Conservation (phyloP, 768 basidiomycete genomes). For the Fistulinella prunicolor region DNA sequence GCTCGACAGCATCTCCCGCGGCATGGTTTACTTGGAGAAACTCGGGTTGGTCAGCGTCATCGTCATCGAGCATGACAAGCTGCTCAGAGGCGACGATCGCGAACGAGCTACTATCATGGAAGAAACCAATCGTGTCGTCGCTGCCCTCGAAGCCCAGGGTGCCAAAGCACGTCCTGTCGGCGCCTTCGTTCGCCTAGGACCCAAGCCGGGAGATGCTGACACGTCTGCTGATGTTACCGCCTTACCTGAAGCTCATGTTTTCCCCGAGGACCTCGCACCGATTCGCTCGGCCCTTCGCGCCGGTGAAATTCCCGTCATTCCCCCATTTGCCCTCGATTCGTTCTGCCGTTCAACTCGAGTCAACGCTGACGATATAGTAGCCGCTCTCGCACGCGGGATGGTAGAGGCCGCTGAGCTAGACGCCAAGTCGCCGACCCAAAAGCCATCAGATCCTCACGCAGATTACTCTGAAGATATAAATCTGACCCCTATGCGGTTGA, state of each 20-base stretch:
- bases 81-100: conserved; percentile 62
- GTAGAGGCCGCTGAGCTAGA: conserved; percentile 50
- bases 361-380: conserved; percentile 84
- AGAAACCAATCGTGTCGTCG: conserved; percentile 84
- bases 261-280: conserved; percentile 74
- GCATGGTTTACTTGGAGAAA: conserved; percentile 93
- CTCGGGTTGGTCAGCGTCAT: conserved; percentile 95
- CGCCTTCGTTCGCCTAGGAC: conserved; percentile 79
- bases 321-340: conserved; percentile 91
- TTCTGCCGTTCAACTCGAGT: conserved; percentile 84
- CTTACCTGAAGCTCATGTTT: conserved; percentile 74
- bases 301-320: conserved; percentile 94
- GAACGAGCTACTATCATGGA: conserved; percentile 66
- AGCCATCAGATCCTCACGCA: conserved; percentile 31
- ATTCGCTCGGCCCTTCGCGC: conserved; percentile 87
- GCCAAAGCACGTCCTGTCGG: conserved; percentile 87
- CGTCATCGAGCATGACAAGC: conserved; percentile 85
- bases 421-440: conserved; percentile 35
- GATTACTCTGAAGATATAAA: conserved; percentile 59
- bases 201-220: conserved; percentile 53
- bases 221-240: conserved; percentile 30
- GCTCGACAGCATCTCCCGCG: conserved; percentile 88
- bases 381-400: conserved; percentile 87
- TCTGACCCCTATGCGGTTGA: conserved; percentile 90
- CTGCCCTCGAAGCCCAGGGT: conserved; percentile 79